These are phyloP conservation scores for Coemansia umbellata DNA, from an alignment of 192 early-diverging fungal species.

Conservation along the genomic window DNA sequence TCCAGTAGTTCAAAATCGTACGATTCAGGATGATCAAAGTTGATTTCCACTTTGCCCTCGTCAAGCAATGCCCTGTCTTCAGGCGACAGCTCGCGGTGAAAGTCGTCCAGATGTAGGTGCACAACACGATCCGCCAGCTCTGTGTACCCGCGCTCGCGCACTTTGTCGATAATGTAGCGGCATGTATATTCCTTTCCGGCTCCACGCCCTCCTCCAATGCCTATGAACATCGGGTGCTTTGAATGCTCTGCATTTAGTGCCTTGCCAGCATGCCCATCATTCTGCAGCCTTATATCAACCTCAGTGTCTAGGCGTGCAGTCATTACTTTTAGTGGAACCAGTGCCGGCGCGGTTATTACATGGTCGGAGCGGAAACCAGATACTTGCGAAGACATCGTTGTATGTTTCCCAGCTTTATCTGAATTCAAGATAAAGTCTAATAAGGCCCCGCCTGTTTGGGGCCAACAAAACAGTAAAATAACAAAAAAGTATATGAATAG, in stretches of 20 bases:
- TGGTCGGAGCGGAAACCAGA: constrained; percentile 41
- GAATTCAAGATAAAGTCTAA: no score
- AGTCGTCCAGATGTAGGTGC: constrained; percentile 63
- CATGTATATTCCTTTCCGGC: constrained; percentile 48
- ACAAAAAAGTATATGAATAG: no score
- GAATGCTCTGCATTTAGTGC: not conserved
- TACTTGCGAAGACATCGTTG: no score
- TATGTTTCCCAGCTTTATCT: no score
- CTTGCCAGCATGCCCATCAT: not conserved
- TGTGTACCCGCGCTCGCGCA: constrained; percentile 42
- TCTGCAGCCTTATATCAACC: not conserved
- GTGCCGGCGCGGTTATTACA: constrained; percentile 34
- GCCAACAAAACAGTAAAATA: no score
- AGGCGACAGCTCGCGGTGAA: constrained; percentile 56
- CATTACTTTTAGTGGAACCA: constrained; percentile 23
- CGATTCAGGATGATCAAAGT: constrained; percentile 71
- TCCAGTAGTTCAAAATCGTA: constrained; percentile 73
- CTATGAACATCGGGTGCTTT: constrained; percentile 44
- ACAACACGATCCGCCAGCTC: constrained; percentile 54
- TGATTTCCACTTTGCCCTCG: constrained; percentile 49
- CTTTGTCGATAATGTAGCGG: constrained; percentile 38
- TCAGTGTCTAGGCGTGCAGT: not conserved
- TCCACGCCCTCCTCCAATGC: constrained; percentile 52
- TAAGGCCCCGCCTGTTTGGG: no score
- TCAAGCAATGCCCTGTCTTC: constrained; percentile 53